Percentiles rank a stretch among this genome's conserved stretches.
Evolutionary conservation across 345 rosid species (phyloP).

Genomic region (Microcos paniculata): DNA sequence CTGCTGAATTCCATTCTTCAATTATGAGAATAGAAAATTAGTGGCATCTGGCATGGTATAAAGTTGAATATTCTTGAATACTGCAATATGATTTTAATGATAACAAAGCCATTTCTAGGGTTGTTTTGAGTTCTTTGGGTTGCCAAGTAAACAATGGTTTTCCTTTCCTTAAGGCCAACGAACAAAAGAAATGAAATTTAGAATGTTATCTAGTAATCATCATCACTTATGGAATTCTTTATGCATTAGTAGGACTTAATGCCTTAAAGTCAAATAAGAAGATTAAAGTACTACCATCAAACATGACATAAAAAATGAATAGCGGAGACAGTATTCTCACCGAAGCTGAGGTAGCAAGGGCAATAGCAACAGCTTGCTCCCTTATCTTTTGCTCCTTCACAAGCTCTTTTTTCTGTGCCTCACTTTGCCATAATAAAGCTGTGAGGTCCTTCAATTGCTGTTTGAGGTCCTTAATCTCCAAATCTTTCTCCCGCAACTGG

Average conservation of each 20-base stretch:
- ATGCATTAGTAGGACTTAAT: neutral
- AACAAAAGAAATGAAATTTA: neutral
- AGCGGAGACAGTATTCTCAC: conserved; percentile 29
- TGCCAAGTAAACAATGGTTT: neutral
- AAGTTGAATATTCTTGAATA: neutral
- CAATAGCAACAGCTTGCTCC: conserved; percentile 61
- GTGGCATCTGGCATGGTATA: neutral
- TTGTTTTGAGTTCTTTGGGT: neutral
- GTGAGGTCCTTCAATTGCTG: conserved; percentile 66
- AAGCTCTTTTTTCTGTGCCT: conserved; percentile 57
- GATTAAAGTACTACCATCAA: neutral
- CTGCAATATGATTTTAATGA: neutral
- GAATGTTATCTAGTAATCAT: neutral
- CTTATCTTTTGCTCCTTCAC: conserved; percentile 57
- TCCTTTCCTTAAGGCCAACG: neutral
- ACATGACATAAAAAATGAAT: neutral
- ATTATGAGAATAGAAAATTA: conserved; percentile 15
- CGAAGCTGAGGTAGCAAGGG: conserved; percentile 53
- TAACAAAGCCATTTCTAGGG: too few relatives aligned
- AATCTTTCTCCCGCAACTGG: conserved; percentile 64
- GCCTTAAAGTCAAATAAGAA: neutral
- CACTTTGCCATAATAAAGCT: conserved; percentile 53
- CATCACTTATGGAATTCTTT: neutral
- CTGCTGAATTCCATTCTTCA: conserved; percentile 32
- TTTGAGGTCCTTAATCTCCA: conserved; percentile 61